phyloP scores from a whole-genome alignment of 1,284 basidiomycete species.

The Apiotrichum siamense region DNA sequence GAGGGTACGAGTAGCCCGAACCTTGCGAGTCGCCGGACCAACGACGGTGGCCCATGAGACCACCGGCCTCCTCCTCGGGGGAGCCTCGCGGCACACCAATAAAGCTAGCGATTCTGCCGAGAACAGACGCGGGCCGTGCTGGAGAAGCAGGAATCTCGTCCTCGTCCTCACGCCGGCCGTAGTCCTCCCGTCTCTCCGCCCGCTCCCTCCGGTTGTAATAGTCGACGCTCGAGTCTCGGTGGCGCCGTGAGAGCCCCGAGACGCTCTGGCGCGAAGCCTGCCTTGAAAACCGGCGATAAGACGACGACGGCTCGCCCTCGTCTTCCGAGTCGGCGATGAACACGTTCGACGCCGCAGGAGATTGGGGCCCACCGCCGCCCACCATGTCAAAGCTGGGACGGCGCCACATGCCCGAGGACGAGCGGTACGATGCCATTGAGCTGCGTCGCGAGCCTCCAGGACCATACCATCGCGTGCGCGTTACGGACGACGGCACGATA shows the following conservation, averaged over 20 bases:
- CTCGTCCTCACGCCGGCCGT: conserved; percentile 16
- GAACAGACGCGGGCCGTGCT: conserved; percentile 26
- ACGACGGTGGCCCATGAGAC: neutral
- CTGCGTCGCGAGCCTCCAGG: conserved; percentile 30
- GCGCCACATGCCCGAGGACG: conserved; percentile 23
- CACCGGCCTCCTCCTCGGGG: conserved; percentile 15
- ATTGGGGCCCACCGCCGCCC: conserved; percentile 20
- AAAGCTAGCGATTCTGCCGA: conserved; percentile 42
- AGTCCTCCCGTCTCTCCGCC: conserved; percentile 4
- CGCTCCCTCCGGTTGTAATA: conserved; percentile 4
- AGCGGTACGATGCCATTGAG: conserved; percentile 18
- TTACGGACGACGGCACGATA: conserved; percentile 37
- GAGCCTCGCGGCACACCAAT: conserved; percentile 30
- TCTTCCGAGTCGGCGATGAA: conserved; percentile 41
- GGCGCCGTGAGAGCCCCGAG: neutral
- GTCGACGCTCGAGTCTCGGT: conserved; percentile 8
- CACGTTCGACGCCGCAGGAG: conserved; percentile 31
- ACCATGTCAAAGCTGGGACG: conserved; percentile 15
- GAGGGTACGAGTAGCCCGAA: conserved; percentile 5
- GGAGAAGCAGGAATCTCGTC: conserved; percentile 16
- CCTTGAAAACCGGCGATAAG: conserved; percentile 5
- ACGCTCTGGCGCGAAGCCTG: neutral
- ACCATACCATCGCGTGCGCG: conserved; percentile 27
- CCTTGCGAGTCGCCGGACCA: conserved; percentile 4
- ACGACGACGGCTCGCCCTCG: conserved; percentile 22